These are phyloP conservation scores for Hawksworthiomyces lignivorus DNA, from an alignment of 2,329 filamentous ascomycete species.

Conservation along the genomic window DNA sequence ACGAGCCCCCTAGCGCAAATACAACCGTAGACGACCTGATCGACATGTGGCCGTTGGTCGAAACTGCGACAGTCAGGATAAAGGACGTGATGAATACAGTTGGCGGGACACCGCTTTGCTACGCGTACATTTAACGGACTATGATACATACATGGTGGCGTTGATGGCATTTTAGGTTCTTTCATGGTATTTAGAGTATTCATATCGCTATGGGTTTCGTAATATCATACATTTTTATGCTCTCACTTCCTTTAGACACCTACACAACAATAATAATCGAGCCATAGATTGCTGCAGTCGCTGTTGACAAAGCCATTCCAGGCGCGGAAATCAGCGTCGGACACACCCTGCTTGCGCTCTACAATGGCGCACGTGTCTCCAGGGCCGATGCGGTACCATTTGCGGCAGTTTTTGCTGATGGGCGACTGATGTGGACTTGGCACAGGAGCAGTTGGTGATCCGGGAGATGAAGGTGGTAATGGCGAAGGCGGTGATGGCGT, in stretches of 20 bases:
- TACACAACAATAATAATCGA: conserved; percentile 16
- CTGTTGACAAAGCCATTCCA: conserved; percentile 15
- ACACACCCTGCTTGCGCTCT: conserved; percentile 7
- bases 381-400: conserved; percentile 22
- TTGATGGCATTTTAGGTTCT: too few relatives aligned
- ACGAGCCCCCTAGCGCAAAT: too few relatives aligned
- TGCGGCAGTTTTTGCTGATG: conserved; percentile 18
- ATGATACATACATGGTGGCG: too few relatives aligned
- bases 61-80: too few relatives aligned
- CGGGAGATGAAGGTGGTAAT: neutral
- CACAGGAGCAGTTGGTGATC: neutral
- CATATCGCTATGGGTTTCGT: too few relatives aligned
- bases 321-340: conserved; percentile 7
- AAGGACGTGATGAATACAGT: too few relatives aligned
- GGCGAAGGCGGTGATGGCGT: neutral
- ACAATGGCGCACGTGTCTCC: conserved; percentile 24
- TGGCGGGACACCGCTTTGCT: too few relatives aligned
- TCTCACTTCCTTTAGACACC: conserved; percentile 2
- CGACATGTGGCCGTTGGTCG: too few relatives aligned
- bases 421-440: conserved; percentile 1
- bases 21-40: too few relatives aligned
- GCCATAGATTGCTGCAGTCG: conserved; percentile 16
- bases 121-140: too few relatives aligned
- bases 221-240: too few relatives aligned
- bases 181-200: too few relatives aligned